Conservation (phyloP, 805 yeast genomes). For the Cyberlindnera bimundalis region DNA sequence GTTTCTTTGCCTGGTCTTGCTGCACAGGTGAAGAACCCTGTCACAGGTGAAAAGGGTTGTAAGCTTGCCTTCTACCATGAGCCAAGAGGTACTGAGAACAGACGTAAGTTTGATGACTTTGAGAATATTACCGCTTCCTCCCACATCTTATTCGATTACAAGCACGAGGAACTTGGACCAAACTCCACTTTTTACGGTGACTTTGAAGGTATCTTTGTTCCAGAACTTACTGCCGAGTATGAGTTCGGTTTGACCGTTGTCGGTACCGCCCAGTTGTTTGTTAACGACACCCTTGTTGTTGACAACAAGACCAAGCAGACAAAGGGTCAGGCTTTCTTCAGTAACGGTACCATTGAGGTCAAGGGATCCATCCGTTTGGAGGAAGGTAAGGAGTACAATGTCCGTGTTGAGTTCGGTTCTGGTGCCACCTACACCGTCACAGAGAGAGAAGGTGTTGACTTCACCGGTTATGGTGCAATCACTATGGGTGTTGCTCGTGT, state of each 20-base stretch:
- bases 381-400: slow-evolving; percentile 41
- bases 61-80: slow-evolving; percentile 26
- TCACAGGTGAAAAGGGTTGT: slow-evolving; percentile 27
- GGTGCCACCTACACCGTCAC: slow-evolving; percentile 34
- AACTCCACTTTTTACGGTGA: slow-evolving; percentile 39
- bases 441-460: slow-evolving; percentile 14
- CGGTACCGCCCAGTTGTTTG: slow-evolving; percentile 53
- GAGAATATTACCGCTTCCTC: slow-evolving; percentile 20
- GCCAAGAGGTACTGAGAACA: slow-evolving; percentile 16
- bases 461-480: slow-evolving; percentile 35
- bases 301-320: slow-evolving; percentile 53
- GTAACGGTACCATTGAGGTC: slow-evolving; percentile 53
- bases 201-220: slow-evolving; percentile 41
- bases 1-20: slow-evolving; percentile 34
- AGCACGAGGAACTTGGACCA: slow-evolving; percentile 21
- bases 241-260: slow-evolving; percentile 48
- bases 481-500: slow-evolving; percentile 31
- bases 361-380: slow-evolving; percentile 34
- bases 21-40: slow-evolving; percentile 17
- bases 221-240: slow-evolving; percentile 45
- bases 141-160: slow-evolving; percentile 30
- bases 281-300: slow-evolving; percentile 49
- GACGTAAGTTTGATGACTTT: slow-evolving; percentile 30
- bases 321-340: slow-evolving; percentile 48
- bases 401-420: slow-evolving; percentile 50